These are phyloP conservation scores for Alternaria angustiovoidea DNA, from an alignment of 2,329 filamentous ascomycete species.

Conservation along the genomic window DNA sequence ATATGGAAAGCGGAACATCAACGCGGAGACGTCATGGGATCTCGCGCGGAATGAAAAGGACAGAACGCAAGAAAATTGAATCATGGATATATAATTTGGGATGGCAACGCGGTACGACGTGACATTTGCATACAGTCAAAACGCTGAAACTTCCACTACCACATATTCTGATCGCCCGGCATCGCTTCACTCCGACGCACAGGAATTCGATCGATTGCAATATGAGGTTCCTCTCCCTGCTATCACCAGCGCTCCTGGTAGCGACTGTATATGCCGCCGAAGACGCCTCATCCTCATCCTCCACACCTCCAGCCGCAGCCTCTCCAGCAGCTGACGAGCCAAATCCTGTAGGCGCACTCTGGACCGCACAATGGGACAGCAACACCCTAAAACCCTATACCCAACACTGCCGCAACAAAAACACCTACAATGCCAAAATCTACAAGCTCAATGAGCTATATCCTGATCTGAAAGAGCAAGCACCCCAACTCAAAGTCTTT, in stretches of 20 bases:
- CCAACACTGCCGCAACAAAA: constrained; percentile 26
- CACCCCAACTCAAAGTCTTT: constrained; percentile 48
- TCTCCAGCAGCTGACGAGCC: constrained; percentile 31
- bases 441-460: constrained; percentile 46
- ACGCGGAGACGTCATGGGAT: constrained; percentile 12
- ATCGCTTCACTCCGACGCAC: neutral
- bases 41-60: constrained; percentile 21
- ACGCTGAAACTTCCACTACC: neutral
- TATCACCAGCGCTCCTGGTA: constrained; percentile 34
- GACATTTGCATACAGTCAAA: neutral
- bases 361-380: constrained; percentile 41
- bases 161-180: neutral
- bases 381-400: constrained; percentile 33
- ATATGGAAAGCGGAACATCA: constrained; percentile 27
- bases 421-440: constrained; percentile 36
- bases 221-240: constrained; percentile 36
- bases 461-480: constrained; percentile 40
- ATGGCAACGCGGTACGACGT: neutral
- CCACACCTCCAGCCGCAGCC: constrained; percentile 19
- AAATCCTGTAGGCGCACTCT: constrained; percentile 40
- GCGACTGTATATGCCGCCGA: constrained; percentile 26
- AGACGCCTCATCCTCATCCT: constrained; percentile 16
- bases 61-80: constrained; percentile 18
- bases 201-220: neutral
- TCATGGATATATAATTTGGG: neutral